A percentile compares a stretch with the other conserved stretches of the same genome.
phyloP scores from a whole-genome alignment of 2,329 filamentous ascomycete genomes.

The Elsinoe arachidis region DNA sequence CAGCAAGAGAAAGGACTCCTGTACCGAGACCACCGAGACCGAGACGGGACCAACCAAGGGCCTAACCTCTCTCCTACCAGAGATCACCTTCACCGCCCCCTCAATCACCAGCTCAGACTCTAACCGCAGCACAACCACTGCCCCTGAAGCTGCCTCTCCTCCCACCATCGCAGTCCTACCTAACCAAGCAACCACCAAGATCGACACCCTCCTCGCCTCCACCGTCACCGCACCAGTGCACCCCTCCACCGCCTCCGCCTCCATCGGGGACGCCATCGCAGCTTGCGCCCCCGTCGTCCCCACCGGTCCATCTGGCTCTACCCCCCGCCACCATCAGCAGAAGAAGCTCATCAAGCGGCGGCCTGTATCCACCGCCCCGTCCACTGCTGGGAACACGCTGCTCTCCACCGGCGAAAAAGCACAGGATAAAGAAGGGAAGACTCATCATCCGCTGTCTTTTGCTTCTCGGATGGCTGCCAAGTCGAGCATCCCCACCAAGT shows the following conservation, averaged over 20 bases:
- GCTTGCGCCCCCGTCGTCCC: background rate
- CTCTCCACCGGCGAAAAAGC: no score
- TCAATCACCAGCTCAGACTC: background rate
- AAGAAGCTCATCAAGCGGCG: conserved; percentile 4
- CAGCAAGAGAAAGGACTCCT: background rate
- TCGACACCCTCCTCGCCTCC: conserved; percentile 4
- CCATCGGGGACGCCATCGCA: background rate
- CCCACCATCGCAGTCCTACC: background rate
- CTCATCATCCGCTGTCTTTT: background rate
- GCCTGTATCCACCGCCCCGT: background rate
- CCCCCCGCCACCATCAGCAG: background rate
- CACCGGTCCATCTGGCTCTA: background rate
- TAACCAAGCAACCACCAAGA: background rate
- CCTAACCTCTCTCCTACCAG: background rate
- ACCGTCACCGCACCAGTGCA: background rate
- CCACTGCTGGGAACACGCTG: background rate
- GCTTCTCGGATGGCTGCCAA: background rate
- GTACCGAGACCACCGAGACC: no score
- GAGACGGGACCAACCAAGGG: background rate
- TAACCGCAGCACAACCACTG: background rate
- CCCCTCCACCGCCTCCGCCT: background rate
- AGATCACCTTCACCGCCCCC: background rate
- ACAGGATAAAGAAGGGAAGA: background rate
- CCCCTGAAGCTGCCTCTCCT: background rate
- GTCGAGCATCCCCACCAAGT: background rate